Evolutionary conservation across 306 rosid species (phyloP), one percentile per base, ranked within the genome.

Genomic region (Lagenaria siceraria): DNA sequence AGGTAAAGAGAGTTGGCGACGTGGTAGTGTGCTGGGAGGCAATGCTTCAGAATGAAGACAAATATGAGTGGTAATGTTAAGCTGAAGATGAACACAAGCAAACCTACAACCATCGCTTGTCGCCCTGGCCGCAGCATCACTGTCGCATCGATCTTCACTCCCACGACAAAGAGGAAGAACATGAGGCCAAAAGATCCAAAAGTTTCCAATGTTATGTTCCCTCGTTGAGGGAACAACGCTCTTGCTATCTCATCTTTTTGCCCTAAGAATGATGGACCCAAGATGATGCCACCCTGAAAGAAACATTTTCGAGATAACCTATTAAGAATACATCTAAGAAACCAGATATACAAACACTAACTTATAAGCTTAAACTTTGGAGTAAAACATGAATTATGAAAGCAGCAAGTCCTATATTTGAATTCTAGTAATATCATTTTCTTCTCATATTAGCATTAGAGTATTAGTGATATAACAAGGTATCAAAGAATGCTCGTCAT

Each of bases 251-350:
- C 3, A 68, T 69, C 78, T 19, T 48, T 4, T 33, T 79, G 80
- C 62, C 92, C 92, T 65, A 88, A 64, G 59, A 75, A 12, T 56
- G 96, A 88, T 48, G 96, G 96, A 6, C 92, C 96, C 66, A 90
- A 84, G 49, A 88, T 0, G 65, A 86, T 9, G 78, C 96, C 92
- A 2, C 89, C 86, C 96, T 89, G 80, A 43, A 72, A 46, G 15
- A 42, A 72, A 48, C 56, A 43, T 46, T 48, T 72, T 72, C 55
- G 1, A 24, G 38, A 40, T 3, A 15, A 7, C 35, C 21, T 12
- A 43, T 42, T 70, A 38, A 40, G 74, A 38, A 70, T 15, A 25
- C 15, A 69, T 42, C n/a, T 69, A 12, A 11, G 19, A 42, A 40
- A 62, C 70, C 19, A 13, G 10, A 42, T 22, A 22, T 10, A 21